Base-by-base conservation (phyloP, 441 rosid species). In the Eruca vesicaria region DNA sequence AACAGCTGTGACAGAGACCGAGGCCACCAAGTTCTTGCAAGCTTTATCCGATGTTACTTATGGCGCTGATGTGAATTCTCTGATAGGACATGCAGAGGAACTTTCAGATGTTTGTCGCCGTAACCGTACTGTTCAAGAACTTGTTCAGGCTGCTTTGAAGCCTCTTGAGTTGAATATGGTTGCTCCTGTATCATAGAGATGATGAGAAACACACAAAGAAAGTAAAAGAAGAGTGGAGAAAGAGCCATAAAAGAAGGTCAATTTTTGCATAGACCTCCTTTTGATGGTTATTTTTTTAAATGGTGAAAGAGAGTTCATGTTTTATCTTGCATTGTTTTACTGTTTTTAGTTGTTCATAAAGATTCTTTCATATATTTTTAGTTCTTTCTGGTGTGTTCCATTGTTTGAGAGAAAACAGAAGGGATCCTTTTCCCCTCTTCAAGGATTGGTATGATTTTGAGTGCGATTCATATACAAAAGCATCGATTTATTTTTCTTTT, bases 101-200 rank as follows among this genome's bases (percentile, higher is more conserved):
- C 82, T 96, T 21, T 96, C 97, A 4, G 99, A 96, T 41, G 94
- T 96, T 45, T 91, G 98, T 73, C 89, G 97, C n/a, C 87, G 99
- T 11, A 96, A 96, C 78, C 77, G 96, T 73, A 96, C 97, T 3
- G 98, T 96, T 68, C 97, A 88, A 78, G 97, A 96, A 77, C 87
- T 96, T 11, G 99, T 96, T 20, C 97, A 90, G 83, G 94, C 88
- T 77, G 91, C 97, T 64, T 80, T 96, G 80, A 90, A 89, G 86
- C 96, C 97, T 18, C 97, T 80, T 0, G 94, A 93, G 83, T 81
- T 93, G 84, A 89, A 83, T 74, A 48, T 79, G 81, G 82, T 48
- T 36, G 79, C 80, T 35, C 76, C 74, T 86, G 89, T 84, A 84
- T 83, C 81, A 86, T 91, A 86, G 41, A 19, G 78, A 67, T 67